Conservation (phyloP, 352 stramenopile species). For the Blastocystis sp. region DNA sequence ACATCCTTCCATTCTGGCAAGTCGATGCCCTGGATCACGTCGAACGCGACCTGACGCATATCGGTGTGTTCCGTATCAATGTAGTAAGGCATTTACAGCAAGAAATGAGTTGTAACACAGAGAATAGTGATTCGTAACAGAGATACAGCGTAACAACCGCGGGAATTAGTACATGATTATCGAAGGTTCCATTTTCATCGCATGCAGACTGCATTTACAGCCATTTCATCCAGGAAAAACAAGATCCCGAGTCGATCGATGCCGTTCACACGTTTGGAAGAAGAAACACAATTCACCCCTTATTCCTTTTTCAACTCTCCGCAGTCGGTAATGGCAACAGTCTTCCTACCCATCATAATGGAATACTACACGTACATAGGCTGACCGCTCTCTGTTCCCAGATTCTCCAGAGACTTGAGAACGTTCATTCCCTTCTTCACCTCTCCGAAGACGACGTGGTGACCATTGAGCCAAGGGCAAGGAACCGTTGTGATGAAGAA, state of each 20-base stretch:
- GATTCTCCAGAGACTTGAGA: slow-evolving; percentile 63
- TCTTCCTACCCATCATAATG: neutral
- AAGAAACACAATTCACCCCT: neutral
- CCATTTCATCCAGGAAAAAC: too few relatives aligned
- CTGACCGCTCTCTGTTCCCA: slow-evolving; percentile 57
- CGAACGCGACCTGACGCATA: neutral
- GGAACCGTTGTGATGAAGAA: slow-evolving; percentile 82
- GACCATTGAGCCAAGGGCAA: slow-evolving; percentile 88
- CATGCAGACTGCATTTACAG: too few relatives aligned
- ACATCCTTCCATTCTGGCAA: slow-evolving; percentile 10
- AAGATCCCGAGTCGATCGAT: too few relatives aligned
- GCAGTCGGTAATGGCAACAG: slow-evolving; percentile 12
- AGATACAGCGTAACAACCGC: neutral
- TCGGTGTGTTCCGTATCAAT: slow-evolving; percentile 7
- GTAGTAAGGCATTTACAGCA: neutral
- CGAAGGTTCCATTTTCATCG: neutral
- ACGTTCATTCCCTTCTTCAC: slow-evolving; percentile 64
- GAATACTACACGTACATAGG: neutral
- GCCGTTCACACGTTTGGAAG: too few relatives aligned
- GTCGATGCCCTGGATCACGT: neutral
- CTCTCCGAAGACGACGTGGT: slow-evolving; percentile 92
- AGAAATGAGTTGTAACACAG: too few relatives aligned
- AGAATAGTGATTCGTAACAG: too few relatives aligned
- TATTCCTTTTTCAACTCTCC: slow-evolving; percentile 28
- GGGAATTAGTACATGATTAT: neutral